These are phyloP conservation scores for Populus hybrid DNA, from an alignment of 441 rosid genomes.

Conservation along the genomic window DNA sequence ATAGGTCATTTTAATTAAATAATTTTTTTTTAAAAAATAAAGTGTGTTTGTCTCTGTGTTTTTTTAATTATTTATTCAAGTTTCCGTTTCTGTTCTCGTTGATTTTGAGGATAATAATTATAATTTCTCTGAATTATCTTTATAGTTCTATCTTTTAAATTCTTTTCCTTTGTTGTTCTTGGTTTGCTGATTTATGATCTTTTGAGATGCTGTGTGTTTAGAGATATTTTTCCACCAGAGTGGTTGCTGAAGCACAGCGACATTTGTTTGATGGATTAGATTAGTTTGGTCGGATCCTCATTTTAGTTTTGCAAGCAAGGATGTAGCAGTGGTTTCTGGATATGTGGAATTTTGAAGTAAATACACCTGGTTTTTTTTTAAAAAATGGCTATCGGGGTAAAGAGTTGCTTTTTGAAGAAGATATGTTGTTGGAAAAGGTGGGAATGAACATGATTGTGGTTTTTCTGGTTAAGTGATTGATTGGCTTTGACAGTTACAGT, in stretches of 20 bases:
- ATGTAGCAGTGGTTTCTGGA: constrained; percentile 13
- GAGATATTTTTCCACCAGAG: constrained; percentile 46
- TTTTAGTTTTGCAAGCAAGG: constrained; percentile 20
- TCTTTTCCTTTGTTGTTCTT: constrained; percentile 10
- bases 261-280: constrained; percentile 27
- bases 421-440: not conserved
- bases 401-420: constrained; percentile 14
- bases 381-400: constrained; percentile 13
- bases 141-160: constrained; percentile 15
- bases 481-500: not conserved
- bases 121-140: constrained; percentile 11
- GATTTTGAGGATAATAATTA: not conserved
- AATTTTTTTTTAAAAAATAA: not conserved
- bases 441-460: not conserved
- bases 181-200: constrained; percentile 34
- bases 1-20: not conserved
- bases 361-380: constrained; percentile 14
- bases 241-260: constrained; percentile 48
- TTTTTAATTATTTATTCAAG: constrained; percentile 1
- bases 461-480: not conserved
- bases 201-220: constrained; percentile 49
- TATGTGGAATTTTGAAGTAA: constrained; percentile 22
- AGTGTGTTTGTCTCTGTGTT: not conserved
- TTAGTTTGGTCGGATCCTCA: constrained; percentile 22
- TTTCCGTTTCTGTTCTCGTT: not conserved